Evolutionary conservation across 2,329 filamentous ascomycete genomes (phyloP).

Genomic region (Alternaria viburni): DNA sequence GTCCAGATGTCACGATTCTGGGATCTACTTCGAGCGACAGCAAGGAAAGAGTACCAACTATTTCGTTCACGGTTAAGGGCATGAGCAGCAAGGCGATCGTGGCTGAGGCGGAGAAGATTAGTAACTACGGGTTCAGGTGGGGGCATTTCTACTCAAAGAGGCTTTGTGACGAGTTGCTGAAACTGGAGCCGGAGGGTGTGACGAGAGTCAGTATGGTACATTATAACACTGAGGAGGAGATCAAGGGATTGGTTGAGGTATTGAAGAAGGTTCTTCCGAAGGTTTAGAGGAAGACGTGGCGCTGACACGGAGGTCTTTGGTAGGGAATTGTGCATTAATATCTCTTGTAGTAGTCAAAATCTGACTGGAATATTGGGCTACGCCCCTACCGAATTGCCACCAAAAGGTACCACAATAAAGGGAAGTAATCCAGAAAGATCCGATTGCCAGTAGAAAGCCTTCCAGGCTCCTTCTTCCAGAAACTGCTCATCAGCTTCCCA

Average conservation of each 20-base stretch:
- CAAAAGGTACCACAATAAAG: not conserved
- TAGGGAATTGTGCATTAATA: not conserved
- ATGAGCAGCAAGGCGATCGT: constrained; percentile 65
- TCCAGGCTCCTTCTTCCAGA: not conserved
- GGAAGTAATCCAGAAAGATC: no score
- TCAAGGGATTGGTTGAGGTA: constrained; percentile 59
- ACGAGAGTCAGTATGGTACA: constrained; percentile 74
- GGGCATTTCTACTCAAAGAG: constrained; percentile 73
- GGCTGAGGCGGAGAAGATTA: constrained; percentile 65
- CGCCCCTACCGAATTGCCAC: not conserved
- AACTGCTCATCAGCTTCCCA: not conserved
- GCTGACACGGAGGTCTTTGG: not conserved
- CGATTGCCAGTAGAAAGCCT: not conserved
- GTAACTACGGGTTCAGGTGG: constrained; percentile 68
- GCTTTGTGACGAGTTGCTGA: constrained; percentile 65
- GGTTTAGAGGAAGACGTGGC: not conserved
- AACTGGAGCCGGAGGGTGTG: constrained; percentile 66
- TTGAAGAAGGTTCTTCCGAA: constrained; percentile 58
- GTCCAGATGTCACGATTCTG: constrained; percentile 63
- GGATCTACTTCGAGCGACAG: constrained; percentile 61
- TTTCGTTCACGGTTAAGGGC: constrained; percentile 70
- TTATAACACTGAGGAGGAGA: constrained; percentile 73
- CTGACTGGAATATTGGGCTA: not conserved
- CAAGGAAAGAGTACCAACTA: constrained; percentile 64
- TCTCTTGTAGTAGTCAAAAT: not conserved